Percentiles rank a stretch among this genome's conserved stretches.
phyloP scores from a whole-genome alignment of 140 eudicot species.

The Cichorium intybus region DNA sequence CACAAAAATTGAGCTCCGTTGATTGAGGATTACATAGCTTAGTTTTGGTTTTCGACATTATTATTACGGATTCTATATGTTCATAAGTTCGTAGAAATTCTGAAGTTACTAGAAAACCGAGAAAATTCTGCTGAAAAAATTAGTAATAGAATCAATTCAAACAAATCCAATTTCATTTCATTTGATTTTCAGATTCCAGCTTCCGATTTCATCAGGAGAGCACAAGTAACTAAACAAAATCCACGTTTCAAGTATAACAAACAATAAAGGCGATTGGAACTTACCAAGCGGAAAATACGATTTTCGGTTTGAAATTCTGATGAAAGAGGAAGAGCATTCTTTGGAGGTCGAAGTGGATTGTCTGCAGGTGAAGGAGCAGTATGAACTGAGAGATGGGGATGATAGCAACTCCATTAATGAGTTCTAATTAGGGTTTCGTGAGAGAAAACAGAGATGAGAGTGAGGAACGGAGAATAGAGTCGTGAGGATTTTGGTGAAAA shows the following conservation, averaged over 20 bases:
- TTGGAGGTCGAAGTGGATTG: constrained; percentile 23
- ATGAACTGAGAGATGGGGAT: constrained; percentile 20
- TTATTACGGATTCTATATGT: background rate
- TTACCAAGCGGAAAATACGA: too few species aligned
- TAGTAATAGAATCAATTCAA: background rate
- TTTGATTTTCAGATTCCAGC: background rate
- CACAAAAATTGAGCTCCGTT: background rate
- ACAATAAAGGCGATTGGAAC: too few species aligned
- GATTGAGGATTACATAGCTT: background rate
- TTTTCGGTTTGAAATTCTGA: too few species aligned
- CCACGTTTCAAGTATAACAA: too few species aligned
- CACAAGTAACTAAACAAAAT: background rate
- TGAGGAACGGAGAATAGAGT: background rate
- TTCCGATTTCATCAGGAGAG: background rate
- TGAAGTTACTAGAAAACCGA: background rate
- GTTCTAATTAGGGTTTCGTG: background rate
- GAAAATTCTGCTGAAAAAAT: background rate
- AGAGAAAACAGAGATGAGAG: too few species aligned
- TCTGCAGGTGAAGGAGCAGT: constrained; percentile 16
- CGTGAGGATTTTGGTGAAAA: background rate
- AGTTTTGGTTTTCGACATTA: background rate
- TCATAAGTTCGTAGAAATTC: background rate
- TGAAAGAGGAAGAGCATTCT: constrained; percentile 7
- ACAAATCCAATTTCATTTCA: constrained; percentile 1
- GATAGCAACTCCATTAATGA: constrained; percentile 28